Percentiles rank a stretch among this genome's conserved stretches.
Conservation (phyloP, 768 basidiomycete genomes). For the Pleurotus sapidus region DNA sequence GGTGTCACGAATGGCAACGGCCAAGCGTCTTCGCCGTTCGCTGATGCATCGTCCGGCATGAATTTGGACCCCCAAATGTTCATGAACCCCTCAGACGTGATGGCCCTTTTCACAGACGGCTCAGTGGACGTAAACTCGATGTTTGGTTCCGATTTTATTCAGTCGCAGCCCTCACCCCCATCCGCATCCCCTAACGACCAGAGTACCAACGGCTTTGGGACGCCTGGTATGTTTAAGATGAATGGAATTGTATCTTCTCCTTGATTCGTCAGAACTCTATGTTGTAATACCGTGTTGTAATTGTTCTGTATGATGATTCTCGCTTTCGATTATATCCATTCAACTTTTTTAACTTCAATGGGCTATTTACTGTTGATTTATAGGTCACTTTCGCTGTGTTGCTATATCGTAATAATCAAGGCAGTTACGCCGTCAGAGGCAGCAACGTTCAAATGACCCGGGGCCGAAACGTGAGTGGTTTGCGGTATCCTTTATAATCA, state of each 20-base stretch:
- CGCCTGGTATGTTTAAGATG: constrained; percentile 5
- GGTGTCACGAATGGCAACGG: background rate
- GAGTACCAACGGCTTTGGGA: background rate
- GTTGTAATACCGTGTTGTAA: background rate
- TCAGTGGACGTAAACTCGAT: constrained; percentile 32
- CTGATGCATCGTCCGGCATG: constrained; percentile 31
- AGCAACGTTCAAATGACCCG: too few relatives aligned
- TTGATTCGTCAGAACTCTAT: background rate
- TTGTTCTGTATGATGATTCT: background rate
- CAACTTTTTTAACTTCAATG: too few relatives aligned
- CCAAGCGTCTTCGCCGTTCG: constrained; percentile 17
- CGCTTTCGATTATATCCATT: background rate
- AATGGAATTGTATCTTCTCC: constrained; percentile 3
- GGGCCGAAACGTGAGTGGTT: too few relatives aligned
- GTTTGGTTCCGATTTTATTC: constrained; percentile 19
- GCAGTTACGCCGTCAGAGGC: too few relatives aligned
- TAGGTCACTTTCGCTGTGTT: too few relatives aligned
- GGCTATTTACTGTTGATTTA: too few relatives aligned
- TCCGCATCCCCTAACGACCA: background rate
- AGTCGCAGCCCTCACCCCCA: constrained; percentile 3
- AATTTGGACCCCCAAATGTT: constrained; percentile 50
- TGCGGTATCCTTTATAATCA: too few relatives aligned
- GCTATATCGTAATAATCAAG: too few relatives aligned
- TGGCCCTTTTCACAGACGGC: constrained; percentile 57
- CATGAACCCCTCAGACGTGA: constrained; percentile 58